Evolutionary conservation across 371 early-diverging fungal species (phyloP), one percentile per base, ranked within the genome.

Genomic region (Syncephalastrum contaminatum): DNA sequence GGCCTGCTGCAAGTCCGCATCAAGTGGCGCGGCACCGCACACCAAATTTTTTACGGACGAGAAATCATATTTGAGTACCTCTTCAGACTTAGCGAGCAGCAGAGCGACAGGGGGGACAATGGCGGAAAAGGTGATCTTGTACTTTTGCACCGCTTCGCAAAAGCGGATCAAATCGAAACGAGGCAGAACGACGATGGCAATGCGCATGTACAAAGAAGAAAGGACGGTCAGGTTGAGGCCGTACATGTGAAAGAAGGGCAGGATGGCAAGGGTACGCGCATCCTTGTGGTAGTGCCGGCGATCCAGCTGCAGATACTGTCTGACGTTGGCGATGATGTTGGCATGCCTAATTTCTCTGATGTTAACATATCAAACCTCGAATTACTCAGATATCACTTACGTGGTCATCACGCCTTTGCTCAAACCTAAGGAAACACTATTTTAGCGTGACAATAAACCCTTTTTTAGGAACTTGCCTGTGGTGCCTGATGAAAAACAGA

Each of bases 11-110:
- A 89, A 61, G 21, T 86, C 86, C 10, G 72, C 63, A 15, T 82
- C 72, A 4, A 96, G 74, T 14, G 95, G 95, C 5, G 95, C 95
- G 12, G 94, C 97, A 24, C 89, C 95, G 36, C 82, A 85, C 36
- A 83, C 56, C 5, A 89, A 60, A 22, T 64, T 64, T 14, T 69
- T 46, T 1, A 94, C 61, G 13, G 84, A 80, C 0, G 84, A 77
- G 25, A 93, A 54, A 48, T 92, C 82, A 62, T 79, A 90, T 2
- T 87, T 62, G 36, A 72, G 68, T 12, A 90, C 86, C 15, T 79
- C 59, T 16, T 90, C 85, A 46, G 78, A 63, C 50, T 49, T 40
- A 14, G 21, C 24, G 40, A 27, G 10, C 24, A 13, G 36, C 25
- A 21, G 19, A 24, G 14, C 14, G n/a, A 48, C 16, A 3, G 36